phyloP scores from a whole-genome alignment of 352 stramenopile species.

The Thraustochytrium striatum region DNA sequence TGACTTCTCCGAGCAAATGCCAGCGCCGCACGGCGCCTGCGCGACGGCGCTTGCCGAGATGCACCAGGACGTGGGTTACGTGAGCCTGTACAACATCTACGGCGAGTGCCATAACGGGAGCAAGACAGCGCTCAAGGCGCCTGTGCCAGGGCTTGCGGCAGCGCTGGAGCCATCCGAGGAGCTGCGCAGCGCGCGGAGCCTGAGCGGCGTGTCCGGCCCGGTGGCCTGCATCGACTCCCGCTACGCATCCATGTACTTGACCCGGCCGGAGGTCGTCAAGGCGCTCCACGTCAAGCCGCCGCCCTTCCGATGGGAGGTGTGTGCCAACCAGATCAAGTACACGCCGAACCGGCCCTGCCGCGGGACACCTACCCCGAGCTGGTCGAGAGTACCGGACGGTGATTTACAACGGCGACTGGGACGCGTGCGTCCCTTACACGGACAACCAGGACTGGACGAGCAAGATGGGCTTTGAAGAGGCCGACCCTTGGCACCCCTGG shows the following conservation, averaged over 20 bases:
- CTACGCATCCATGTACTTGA: slow-evolving; percentile 52
- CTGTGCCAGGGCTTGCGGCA: background rate
- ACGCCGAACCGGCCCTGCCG: slow-evolving; percentile 56
- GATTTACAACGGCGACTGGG: slow-evolving; percentile 69
- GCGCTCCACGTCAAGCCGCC: slow-evolving; percentile 57
- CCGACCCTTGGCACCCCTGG: slow-evolving; percentile 54
- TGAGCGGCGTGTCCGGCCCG: slow-evolving; percentile 8
- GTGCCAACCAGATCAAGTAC: slow-evolving; percentile 55
- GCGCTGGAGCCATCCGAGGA: background rate
- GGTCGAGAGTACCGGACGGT: slow-evolving; percentile 52
- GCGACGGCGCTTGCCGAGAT: slow-evolving; percentile 40
- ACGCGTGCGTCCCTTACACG: slow-evolving; percentile 67
- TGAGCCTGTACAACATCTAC: slow-evolving; percentile 55
- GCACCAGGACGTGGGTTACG: slow-evolving; percentile 44
- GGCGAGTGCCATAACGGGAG: slow-evolving; percentile 46
- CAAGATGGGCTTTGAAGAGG: slow-evolving; percentile 52
- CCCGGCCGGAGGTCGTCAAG: slow-evolving; percentile 50
- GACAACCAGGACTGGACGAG: slow-evolving; percentile 56
- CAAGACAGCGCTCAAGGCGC: slow-evolving; percentile 4
- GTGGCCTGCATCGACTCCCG: slow-evolving; percentile 56
- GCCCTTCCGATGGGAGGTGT: slow-evolving; percentile 50
- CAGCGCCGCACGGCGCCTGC: slow-evolving; percentile 20
- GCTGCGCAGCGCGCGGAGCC: background rate
- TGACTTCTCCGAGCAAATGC: slow-evolving; percentile 5
- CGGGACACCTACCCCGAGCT: slow-evolving; percentile 56